A percentile compares a stretch with the other conserved stretches of the same genome.
Evolutionary conservation across 495 filamentous ascomycete species (phyloP).

Genomic region (Aspergillus bertholletiae): DNA sequence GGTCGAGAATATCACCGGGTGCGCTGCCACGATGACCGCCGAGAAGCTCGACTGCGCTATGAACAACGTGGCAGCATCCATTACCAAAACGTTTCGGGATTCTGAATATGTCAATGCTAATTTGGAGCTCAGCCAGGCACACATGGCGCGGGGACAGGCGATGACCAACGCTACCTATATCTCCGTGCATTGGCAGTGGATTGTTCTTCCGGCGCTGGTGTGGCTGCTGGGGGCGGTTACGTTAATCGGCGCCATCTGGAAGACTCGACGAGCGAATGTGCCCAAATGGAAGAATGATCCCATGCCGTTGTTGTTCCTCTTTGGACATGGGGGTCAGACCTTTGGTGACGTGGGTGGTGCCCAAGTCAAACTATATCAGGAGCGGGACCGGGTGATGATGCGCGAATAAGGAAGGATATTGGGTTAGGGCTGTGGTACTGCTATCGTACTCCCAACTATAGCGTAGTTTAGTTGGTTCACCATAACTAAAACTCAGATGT

Average conservation of each 20-base stretch:
- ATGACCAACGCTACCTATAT: background rate
- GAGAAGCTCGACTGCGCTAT: slow-evolving; percentile 19
- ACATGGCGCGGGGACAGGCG: slow-evolving; percentile 1
- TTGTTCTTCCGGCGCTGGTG: slow-evolving; percentile 9
- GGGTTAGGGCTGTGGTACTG: too few species aligned
- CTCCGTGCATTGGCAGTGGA: slow-evolving; percentile 15
- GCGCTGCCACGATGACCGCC: background rate
- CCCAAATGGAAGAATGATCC: slow-evolving; percentile 3
- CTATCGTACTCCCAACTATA: too few species aligned
- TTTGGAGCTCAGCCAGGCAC: background rate
- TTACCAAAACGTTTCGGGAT: slow-evolving; percentile 14
- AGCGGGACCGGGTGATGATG: too few species aligned
- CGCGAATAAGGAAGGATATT: too few species aligned
- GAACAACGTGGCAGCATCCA: slow-evolving; percentile 10
- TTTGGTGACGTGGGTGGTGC: too few species aligned
- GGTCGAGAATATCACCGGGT: too few species aligned
- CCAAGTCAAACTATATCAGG: too few species aligned
- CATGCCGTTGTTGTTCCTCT: slow-evolving; percentile 10
- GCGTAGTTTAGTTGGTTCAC: too few species aligned
- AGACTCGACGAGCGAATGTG: background rate
- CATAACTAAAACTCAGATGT: too few species aligned
- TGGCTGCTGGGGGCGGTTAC: slow-evolving; percentile 11
- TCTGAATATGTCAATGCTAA: background rate
- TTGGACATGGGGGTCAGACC: too few species aligned
- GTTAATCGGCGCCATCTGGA: slow-evolving; percentile 3